Evolutionary conservation across 1,284 basidiomycete genomes (phyloP).

Genomic region (Ganoderma sinense): DNA sequence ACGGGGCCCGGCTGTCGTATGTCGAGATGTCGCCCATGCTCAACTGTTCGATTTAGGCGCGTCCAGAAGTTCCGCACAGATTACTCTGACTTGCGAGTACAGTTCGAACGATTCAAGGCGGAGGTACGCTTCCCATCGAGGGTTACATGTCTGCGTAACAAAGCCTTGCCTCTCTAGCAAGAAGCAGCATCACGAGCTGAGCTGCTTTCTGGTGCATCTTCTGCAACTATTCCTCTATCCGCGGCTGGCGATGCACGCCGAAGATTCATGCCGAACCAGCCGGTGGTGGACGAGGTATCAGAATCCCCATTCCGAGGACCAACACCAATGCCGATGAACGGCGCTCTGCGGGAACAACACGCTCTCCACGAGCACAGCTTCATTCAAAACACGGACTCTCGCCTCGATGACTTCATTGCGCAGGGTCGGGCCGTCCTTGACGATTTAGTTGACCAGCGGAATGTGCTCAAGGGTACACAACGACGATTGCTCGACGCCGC

Average conservation of each 20-base stretch:
- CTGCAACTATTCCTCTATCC: constrained; percentile 55
- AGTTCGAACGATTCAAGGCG: constrained; percentile 74
- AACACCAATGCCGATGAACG: constrained; percentile 56
- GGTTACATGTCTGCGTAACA: neutral
- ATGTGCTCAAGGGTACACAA: constrained; percentile 92
- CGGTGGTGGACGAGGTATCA: constrained; percentile 54
- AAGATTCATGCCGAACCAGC: constrained; percentile 59
- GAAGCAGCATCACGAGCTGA: constrained; percentile 65
- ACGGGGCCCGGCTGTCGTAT: neutral
- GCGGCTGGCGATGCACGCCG: constrained; percentile 63
- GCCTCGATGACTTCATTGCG: constrained; percentile 88
- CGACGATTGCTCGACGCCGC: constrained; percentile 85
- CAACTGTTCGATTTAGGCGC: constrained; percentile 55
- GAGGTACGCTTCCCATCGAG: constrained; percentile 45
- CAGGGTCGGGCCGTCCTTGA: constrained; percentile 91
- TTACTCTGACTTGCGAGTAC: constrained; percentile 72
- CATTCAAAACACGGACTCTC: constrained; percentile 79
- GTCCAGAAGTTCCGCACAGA: constrained; percentile 85
- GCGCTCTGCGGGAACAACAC: constrained; percentile 71
- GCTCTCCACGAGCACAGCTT: constrained; percentile 90
- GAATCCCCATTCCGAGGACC: constrained; percentile 80
- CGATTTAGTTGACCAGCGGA: constrained; percentile 90
- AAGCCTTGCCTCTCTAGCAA: constrained; percentile 48
- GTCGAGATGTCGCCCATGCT: neutral
- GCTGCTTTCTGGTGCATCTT: constrained; percentile 54